phyloP scores from a whole-genome alignment of 805 yeast species.

The Starmerella sp. region DNA sequence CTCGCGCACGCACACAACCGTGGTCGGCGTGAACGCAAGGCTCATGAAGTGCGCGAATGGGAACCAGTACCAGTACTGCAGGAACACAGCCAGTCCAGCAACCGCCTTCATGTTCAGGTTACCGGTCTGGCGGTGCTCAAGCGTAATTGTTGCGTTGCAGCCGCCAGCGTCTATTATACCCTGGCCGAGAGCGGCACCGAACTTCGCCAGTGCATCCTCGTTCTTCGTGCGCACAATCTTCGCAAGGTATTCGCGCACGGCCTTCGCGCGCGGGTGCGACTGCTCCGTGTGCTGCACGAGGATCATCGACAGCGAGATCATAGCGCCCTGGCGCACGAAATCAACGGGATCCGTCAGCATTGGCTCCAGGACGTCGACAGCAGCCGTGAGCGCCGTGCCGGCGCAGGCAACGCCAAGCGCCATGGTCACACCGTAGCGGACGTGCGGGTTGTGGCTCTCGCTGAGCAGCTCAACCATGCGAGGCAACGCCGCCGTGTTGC shows the following conservation, averaged over 20 bases:
- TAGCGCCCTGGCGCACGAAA: conserved; percentile 96
- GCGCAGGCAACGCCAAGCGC: conserved; percentile 97
- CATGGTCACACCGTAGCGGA: conserved; percentile 94
- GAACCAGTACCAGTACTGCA: conserved; percentile 98
- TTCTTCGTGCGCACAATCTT: conserved; percentile 74
- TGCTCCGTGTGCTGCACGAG: conserved; percentile 76
- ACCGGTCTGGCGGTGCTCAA: conserved; percentile 80
- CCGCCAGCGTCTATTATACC: conserved; percentile 99
- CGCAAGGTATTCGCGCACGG: conserved; percentile 61
- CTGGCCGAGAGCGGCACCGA: conserved; percentile 94
- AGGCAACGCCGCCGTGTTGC: conserved; percentile 89
- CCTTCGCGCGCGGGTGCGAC: conserved; percentile 65
- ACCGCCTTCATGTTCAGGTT: conserved; percentile 83
- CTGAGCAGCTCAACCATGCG: conserved; percentile 85
- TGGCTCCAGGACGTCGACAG: conserved; percentile 86
- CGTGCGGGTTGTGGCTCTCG: conserved; percentile 95
- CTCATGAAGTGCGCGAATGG: conserved; percentile 90
- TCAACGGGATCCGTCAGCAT: conserved; percentile 88
- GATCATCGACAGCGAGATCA: conserved; percentile 84
- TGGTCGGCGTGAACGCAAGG: conserved; percentile 84
- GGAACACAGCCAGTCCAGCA: conserved; percentile 79
- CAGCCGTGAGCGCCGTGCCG: conserved; percentile 79
- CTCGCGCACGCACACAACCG: conserved; percentile 72
- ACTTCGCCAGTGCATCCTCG: conserved; percentile 93
- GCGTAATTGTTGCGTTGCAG: conserved; percentile 84